A percentile compares a stretch with the other conserved stretches of the same genome.
These are phyloP conservation scores for Cryptococcus sp. DNA, from an alignment of 1,284 basidiomycete species.

Conservation along the genomic window DNA sequence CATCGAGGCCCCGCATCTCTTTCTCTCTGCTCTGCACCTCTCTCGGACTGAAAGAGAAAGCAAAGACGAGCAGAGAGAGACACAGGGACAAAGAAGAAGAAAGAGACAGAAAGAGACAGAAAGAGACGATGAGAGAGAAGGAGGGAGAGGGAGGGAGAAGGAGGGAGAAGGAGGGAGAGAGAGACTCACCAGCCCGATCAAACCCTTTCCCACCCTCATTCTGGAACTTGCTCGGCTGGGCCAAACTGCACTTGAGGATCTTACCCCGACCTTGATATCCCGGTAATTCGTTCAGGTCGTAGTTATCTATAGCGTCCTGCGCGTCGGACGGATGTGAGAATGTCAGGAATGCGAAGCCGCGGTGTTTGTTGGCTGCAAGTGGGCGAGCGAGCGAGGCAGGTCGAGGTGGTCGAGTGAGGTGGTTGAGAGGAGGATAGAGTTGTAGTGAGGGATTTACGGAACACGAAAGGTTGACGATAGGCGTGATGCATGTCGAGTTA, in stretches of 20 bases:
- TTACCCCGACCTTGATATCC: constrained; percentile 46
- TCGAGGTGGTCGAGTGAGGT: not conserved
- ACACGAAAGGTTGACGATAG: too few species aligned
- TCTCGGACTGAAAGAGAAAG: not conserved
- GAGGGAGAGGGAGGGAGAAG: not conserved
- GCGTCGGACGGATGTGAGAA: constrained; percentile 50
- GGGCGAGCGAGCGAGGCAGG: not conserved
- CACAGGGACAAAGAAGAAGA: not conserved
- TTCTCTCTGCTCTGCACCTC: not conserved
- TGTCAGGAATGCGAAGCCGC: constrained; percentile 53
- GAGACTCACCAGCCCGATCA: constrained; percentile 48
- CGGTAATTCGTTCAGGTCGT: constrained; percentile 53
- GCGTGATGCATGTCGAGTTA: too few species aligned
- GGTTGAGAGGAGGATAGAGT: not conserved
- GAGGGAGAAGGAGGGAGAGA: constrained; percentile 3
- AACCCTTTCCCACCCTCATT: constrained; percentile 31
- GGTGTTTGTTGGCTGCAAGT: constrained; percentile 38
- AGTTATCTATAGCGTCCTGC: constrained; percentile 55
- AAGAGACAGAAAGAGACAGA: constrained; percentile 1
- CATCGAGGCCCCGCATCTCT: not conserved
- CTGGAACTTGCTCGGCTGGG: constrained; percentile 46
- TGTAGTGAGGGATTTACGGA: too few species aligned
- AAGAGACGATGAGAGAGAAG: constrained; percentile 15
- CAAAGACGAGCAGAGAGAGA: not conserved
- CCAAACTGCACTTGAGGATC: constrained; percentile 51